Base-by-base conservation (phyloP, 345 rosid genomes). In the Microthlaspi erraticum region DNA sequence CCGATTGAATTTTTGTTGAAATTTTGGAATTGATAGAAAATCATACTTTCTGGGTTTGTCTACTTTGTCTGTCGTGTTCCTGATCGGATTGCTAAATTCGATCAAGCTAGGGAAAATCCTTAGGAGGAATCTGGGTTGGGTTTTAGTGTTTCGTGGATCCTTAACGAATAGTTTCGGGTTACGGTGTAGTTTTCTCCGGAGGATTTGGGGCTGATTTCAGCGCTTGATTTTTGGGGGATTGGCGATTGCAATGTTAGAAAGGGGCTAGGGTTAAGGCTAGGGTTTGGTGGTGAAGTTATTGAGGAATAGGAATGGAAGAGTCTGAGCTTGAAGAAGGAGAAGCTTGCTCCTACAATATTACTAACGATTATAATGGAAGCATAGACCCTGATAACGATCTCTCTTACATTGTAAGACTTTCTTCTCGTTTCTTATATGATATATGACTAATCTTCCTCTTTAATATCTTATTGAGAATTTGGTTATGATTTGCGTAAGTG, bases 301-400 rank as follows among this genome's bases (percentile, higher is more conserved):
- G 19, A 59, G 64, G 39, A 4, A 8, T 9, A 76, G 71, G 32
- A 9, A 84, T 84, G 86, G 88, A 79, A 67, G 92, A 87, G 74
- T 79, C 81, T 60, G 89, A 87, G 70, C 89, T 85, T 72, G 92
- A 87, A 79, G 89, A 87, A 78, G 92, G 92, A 70, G 92, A 87
- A 70, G 92, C 92, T 70, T 87, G 81, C 79, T 83, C 86, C 16
- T 84, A 83, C 64, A 77, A 80, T 74, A 77, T 77, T 62, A 71
- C 82, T 78, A 82, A 78, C 59, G 84, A 83, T 70, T 79, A 73
- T 66, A 77, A 62, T 77, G 80, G 78, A 44, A 69, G 57, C 77
- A 42, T 86, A 36, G 97, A 87, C 90, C 93, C 88, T 32, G 96
- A 86, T 80, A 67, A 66, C 76, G 87, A 81, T 81, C 90, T 86